These are phyloP conservation scores for Mesembryanthemum crystallinum DNA, from an alignment of 148 eudicot genomes.

Conservation along the genomic window DNA sequence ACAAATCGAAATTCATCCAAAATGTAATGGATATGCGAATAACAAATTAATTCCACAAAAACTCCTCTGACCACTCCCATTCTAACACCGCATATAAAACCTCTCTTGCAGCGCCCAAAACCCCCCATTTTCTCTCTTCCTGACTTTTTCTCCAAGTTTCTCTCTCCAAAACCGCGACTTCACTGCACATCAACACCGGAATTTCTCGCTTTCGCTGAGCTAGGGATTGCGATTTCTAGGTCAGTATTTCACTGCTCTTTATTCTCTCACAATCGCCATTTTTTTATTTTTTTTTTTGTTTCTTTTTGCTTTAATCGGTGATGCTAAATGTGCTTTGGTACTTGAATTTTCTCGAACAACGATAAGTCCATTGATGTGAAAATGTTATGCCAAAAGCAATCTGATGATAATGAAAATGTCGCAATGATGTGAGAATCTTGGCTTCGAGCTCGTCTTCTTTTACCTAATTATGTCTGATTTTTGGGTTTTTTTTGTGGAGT, in stretches of 20 bases:
- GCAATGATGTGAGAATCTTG: not conserved
- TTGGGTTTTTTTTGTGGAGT: no score
- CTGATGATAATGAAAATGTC: no score
- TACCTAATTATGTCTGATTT: no score
- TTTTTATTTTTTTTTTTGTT: no score
- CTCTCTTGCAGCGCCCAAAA: no score
- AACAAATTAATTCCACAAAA: not conserved
- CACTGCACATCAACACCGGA: not conserved
- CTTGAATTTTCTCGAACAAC: not conserved
- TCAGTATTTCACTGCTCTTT: not conserved
- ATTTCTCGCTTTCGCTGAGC: not conserved
- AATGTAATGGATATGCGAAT: constrained; percentile 8
- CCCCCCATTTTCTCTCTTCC: not conserved
- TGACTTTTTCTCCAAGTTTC: constrained; percentile 31
- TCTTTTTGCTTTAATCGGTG: no score
- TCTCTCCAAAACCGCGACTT: not conserved
- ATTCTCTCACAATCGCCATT: not conserved
- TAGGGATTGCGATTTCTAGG: constrained; percentile 15
- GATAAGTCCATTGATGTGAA: not conserved
- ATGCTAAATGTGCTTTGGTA: not conserved
- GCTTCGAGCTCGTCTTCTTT: no score
- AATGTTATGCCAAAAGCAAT: no score
- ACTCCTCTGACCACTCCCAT: not conserved
- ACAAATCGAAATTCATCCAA: not conserved
- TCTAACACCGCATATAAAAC: not conserved